Evolutionary conservation across 371 early-diverging fungal genomes (phyloP), one percentile per base, ranked within the genome.

Genomic region (Saksenaea vasiformis): DNA sequence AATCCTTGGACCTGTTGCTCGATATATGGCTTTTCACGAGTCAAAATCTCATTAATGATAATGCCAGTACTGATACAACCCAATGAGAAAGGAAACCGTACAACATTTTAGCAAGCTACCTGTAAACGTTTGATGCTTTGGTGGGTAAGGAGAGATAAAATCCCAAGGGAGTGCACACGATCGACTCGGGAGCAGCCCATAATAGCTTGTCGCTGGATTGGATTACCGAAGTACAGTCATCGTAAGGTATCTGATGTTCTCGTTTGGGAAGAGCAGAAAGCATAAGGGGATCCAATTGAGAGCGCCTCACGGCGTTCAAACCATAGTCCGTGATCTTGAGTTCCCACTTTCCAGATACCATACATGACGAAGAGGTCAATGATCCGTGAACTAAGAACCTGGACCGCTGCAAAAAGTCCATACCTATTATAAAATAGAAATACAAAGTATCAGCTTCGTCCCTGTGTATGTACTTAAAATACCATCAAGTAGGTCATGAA

Each of bases 301-400:
- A 61, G 14, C 56, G 60, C 39, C 68, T 74, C 17, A 77, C 64
- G 19, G 65, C 62, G 37, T 67, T 38, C 13, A 83, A 51, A 11
- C 84, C 84, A 67, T 81, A 83, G n/a, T 78, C 82, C 1, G 80
- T 61, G 34, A 83, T 78, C 63, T 81, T 83, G 5, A 83, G 69
- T 31, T 83, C 84, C 84, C 82, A 83, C 13, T 77, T 65, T 0
- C 78, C 78, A 5, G 84, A 74, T 34, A 83, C 72, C 69, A 81
- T 60, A 43, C 84, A 83, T 28, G 72, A 76, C 58, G 63, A 61
- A 24, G 82, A 79, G 1, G 82, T 80, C 37, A 83, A 61, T 35
- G 68, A 74, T 9, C 84, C 80, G 39, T 83, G 84, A 34, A 72
- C 63, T 14, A 54, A 63, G 54, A 83, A 75, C 54, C 80, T 83